Base-by-base conservation (phyloP, 2,329 filamentous ascomycete species). In the Cryphonectria parasitica region DNA sequence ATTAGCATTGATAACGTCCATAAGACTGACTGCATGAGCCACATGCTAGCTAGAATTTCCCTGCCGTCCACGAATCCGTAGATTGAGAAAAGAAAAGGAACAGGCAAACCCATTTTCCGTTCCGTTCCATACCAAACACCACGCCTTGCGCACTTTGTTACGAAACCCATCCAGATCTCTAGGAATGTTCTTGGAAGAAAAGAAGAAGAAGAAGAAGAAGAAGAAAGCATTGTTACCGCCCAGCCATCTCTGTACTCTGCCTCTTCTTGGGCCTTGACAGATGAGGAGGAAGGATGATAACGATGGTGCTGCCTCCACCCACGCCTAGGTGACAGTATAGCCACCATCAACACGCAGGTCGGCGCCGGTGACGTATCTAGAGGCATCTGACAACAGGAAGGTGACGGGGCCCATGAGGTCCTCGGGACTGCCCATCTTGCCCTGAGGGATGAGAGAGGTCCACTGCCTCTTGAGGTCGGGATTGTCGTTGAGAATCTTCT, bases 401-500 rank as follows among this genome's bases (percentile, higher is more conserved):
- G 76, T 91, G 39, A 97, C 94, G 6, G 95, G 93, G 2, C 95
- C 95, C 92, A 97, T 97, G 70, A 98, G 86, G 77, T 98, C 95
- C 79, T 95, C 90, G 0, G 95, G 95, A 66, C 90, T 87, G 36
- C 95, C 95, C 93, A 98, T 97, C 83, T 95, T 95, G 70, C 94
- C 95, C 78, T 93, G 90, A 0, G 96, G 96, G 73, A 98, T 98
- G 68, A 97, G 86, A 1, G 92, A 95, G 19, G 90, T 97, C 95
- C 95, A 98, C 81, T 96, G 91, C 78, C 91, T 87, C 81, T 94
- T 92, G 54, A 98, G 89, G 68, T 96, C 93, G 28, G 95, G 94
- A 81, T 97, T 97, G 72, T 97, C 94, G 74, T 96, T 92, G 36
- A 98, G 88, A 75, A 98, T 98, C 85, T 97, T 97, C 83, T 94